Evolutionary conservation across 495 filamentous ascomycete genomes (phyloP), one percentile per base, ranked within the genome.

Genomic region (Penicillium goetzii): DNA sequence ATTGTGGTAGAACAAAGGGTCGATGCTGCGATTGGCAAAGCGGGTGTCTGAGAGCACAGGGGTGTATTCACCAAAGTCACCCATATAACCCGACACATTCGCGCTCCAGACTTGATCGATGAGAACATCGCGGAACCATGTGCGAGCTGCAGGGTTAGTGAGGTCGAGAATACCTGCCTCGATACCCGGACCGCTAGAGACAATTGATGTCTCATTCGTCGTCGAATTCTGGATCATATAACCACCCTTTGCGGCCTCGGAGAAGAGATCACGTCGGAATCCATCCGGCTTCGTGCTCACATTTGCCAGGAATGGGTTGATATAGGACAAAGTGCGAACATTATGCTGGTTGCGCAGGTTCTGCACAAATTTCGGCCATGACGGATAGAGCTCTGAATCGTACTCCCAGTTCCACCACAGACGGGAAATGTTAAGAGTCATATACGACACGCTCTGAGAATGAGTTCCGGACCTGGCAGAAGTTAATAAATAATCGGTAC

Each of bases 401-500:
- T 56, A 55, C 53, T 73, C 71, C 71, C 71, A 73, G 61, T 73
- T 73, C 71, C 71, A 73, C 71, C 71, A 73, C 5, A 73, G 60
- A n/a, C 71, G 68, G 7, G 71, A 73, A 38, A 73, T 60, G 23
- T 66, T 69, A 43, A 71, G 57, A 15, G 43, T 58, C 53, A 71
- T 61, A 41, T 67, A 68, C 7, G 68, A 66, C 10, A 59, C 71
- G 9, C 61, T 67, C 53, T 73, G 71, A 0, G 57, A 38, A 45
- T 73, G 71, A 26, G 68, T 72, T 2, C 69, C 66, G 25, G 63
- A 66, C 63, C 63, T 65, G 26, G 17, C 12, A 26, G 23, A 47
- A 25, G 40, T 50, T n/a, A 59, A 38, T 41, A n/a, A 41, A 15
- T 26, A 11, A 41, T 12, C 32, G 3, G 2, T 28, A 17, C 26